phyloP scores from a whole-genome alignment of 2,329 filamentous ascomycete genomes.

The Chaetothyriales sp. region DNA sequence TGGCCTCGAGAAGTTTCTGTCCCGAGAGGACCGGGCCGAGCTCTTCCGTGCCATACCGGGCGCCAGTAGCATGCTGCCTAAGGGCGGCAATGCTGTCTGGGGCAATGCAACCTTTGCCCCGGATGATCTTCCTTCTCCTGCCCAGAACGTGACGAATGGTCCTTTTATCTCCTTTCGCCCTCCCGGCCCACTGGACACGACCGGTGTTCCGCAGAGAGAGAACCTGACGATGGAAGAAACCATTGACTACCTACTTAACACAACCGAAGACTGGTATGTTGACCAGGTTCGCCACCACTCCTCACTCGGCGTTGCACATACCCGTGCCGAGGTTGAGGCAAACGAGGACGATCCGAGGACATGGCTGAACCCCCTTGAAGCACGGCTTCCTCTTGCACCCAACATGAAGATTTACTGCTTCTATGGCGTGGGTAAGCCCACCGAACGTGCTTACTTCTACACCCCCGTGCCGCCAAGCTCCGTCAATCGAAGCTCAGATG shows the following conservation, averaged over 20 bases:
- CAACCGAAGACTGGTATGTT: constrained; percentile 73
- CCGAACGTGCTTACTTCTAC: constrained; percentile 87
- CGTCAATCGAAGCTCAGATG: constrained; percentile 33
- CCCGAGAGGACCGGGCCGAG: constrained; percentile 75
- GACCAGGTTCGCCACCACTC: constrained; percentile 59
- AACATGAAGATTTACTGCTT: constrained; percentile 94
- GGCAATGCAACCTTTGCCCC: constrained; percentile 76
- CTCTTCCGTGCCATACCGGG: constrained; percentile 96
- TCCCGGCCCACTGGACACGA: constrained; percentile 38
- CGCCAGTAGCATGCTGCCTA: constrained; percentile 88
- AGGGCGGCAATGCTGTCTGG: constrained; percentile 91
- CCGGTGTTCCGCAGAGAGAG: constrained; percentile 19
- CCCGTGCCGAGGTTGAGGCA: constrained; percentile 59
- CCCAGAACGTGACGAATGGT: constrained; percentile 49
- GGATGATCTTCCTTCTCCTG: constrained; percentile 60
- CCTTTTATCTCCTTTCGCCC: constrained; percentile 70
- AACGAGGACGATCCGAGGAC: constrained; percentile 65
- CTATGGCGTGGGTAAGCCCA: constrained; percentile 85
- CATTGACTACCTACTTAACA: constrained; percentile 60
- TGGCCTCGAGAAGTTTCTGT: constrained; percentile 87
- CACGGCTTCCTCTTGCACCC: constrained; percentile 70
- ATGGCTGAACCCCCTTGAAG: constrained; percentile 95
- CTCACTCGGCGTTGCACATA: constrained; percentile 77
- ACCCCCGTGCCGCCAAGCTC: constrained; percentile 32
- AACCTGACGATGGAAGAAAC: constrained; percentile 75